These are phyloP conservation scores for Blastomyces percursus DNA, from an alignment of 2,329 filamentous ascomycete genomes.

Conservation along the genomic window DNA sequence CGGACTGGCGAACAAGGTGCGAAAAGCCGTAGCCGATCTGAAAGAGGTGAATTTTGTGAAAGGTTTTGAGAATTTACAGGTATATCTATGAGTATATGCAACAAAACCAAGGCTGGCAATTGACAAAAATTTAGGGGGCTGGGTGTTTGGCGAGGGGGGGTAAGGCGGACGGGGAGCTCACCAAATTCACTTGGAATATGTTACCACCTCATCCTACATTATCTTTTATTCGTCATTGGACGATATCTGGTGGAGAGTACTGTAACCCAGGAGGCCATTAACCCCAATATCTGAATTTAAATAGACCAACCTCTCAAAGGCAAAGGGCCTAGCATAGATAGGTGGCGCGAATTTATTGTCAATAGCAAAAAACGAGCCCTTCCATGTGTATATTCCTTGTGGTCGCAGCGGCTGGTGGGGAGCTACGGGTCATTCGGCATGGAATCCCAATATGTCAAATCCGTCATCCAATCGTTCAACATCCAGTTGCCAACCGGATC, in stretches of 20 bases:
- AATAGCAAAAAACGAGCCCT: not conserved
- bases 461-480: constrained; percentile 8
- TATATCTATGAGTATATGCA: not conserved
- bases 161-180: not conserved
- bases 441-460: constrained; percentile 7
- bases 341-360: not conserved
- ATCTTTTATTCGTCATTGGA: not conserved
- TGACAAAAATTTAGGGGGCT: not conserved
- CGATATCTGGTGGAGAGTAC: not conserved
- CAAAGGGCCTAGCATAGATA: not conserved
- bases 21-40: not conserved
- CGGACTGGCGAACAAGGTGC: not conserved
- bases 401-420: not conserved
- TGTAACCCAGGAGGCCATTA: not conserved
- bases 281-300: not conserved
- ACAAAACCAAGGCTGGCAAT: not conserved
- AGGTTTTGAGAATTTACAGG: not conserved
- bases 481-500: constrained; percentile 7
- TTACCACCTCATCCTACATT: not conserved
- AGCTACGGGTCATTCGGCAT: not conserved
- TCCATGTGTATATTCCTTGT: not conserved
- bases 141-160: not conserved
- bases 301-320: not conserved
- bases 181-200: not conserved
- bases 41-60: not conserved